Base-by-base conservation (phyloP, 352 stramenopile genomes). In the Pythium apleroticum region DNA sequence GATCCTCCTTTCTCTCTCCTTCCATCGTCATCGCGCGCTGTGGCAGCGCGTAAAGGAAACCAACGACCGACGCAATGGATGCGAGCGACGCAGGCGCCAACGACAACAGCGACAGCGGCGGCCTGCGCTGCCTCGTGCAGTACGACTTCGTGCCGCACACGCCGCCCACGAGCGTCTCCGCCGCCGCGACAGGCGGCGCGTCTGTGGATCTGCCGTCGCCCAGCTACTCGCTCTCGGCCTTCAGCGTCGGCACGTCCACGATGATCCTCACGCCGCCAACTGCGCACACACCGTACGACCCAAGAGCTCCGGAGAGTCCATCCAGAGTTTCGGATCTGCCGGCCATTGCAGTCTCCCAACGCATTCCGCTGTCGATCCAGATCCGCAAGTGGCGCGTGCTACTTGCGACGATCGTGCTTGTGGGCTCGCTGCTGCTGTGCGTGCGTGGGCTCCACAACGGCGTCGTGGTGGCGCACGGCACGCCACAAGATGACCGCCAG, bases 111-210 rank as follows among this genome's bases (percentile, higher is more conserved):
- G 31, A 39, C 43, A 17, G 24, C 12, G 35, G 17, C 12, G 35
- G 17, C 20, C 24, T 31, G 30, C 46, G 43, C 19, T 63, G 57
- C 45, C 15, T 28, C 24, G 58, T 43, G 55, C 63, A 60, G 50
- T 69, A 39, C 56, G 43, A 60, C 48, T 65, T 69, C 24, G 39
- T 69, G 48, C 48, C 56, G 37, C 52, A 19, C 52, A 61, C 60
- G 43, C 60, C 60, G 28, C 60, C 60, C 27, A 67, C 52, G 28
- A 60, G 60, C 41, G 41, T 67, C 39, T 69, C 63, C 6, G 52
- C 41, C 12, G 20, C 43, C 7, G 52, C 63, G 17, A 58, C 63
- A 5, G 15, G 35, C 12, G 37, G 24, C 15, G n/a, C 43, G 6
- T 61, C 63, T 12, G 12, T 33, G 41, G 15, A 35, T n/a, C 14